A percentile compares a stretch with the other conserved stretches of the same genome.
phyloP scores from a whole-genome alignment of 331 rosid species.

The Acacia pycnantha region DNA sequence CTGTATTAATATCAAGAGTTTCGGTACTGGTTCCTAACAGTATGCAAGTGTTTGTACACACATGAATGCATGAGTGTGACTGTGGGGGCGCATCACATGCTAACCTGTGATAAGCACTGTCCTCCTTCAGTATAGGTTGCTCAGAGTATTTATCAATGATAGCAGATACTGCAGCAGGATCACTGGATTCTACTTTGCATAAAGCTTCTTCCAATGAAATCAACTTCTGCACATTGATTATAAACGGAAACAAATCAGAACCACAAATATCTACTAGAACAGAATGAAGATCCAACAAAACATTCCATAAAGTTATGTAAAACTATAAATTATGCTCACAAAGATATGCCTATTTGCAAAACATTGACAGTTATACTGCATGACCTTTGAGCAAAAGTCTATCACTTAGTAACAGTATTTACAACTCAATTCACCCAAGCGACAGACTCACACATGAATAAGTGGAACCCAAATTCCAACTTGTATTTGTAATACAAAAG shows the following conservation, averaged over 20 bases:
- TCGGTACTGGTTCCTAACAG: too few species aligned
- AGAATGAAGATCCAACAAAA: background rate
- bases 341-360: background rate
- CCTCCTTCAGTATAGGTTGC: constrained; percentile 53
- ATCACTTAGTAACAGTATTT: background rate
- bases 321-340: background rate
- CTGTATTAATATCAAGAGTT: too few species aligned
- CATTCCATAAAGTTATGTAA: background rate
- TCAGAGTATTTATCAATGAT: constrained; percentile 58
- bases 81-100: background rate
- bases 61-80: background rate
- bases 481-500: background rate
- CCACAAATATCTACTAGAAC: background rate
- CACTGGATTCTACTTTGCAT: constrained; percentile 56
- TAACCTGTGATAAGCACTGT: constrained; percentile 63
- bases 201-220: constrained; percentile 72
- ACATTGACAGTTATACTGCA: background rate
- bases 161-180: constrained; percentile 48
- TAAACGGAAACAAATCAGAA: constrained; percentile 25
- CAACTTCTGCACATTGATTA: constrained; percentile 54
- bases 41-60: background rate
- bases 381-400: background rate
- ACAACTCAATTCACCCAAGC: background rate
- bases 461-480: background rate
- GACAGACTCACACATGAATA: background rate